These are phyloP conservation scores for Backusella mclennaniae DNA, from an alignment of 192 early-diverging fungal species.

Conservation along the genomic window DNA sequence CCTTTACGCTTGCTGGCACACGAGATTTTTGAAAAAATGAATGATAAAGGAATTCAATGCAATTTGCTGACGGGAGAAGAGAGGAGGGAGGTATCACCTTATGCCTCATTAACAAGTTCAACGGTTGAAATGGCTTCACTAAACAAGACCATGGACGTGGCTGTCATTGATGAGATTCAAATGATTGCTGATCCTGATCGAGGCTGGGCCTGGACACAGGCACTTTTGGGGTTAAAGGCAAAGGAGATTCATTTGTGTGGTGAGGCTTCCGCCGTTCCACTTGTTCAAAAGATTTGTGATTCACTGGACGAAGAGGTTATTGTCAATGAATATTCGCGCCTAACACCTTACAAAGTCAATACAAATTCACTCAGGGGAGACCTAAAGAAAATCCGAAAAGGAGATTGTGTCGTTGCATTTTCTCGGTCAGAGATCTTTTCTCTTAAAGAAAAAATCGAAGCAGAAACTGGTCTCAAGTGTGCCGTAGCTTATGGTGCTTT, in stretches of 20 bases:
- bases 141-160: slow-evolving; percentile 63
- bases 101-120: slow-evolving; percentile 58
- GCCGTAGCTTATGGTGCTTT: slow-evolving; percentile 92
- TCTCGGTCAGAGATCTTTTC: slow-evolving; percentile 77
- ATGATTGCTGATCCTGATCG: slow-evolving; percentile 84
- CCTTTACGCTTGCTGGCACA: slow-evolving; percentile 91
- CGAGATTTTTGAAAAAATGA: slow-evolving; percentile 89
- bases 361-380: slow-evolving; percentile 53
- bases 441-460: slow-evolving; percentile 77
- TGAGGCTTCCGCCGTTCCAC: slow-evolving; percentile 79
- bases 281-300: slow-evolving; percentile 74
- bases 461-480: slow-evolving; percentile 65
- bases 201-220: slow-evolving; percentile 97
- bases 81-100: slow-evolving; percentile 47
- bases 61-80: slow-evolving; percentile 94
- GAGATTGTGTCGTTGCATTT: slow-evolving; percentile 93
- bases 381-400: slow-evolving; percentile 60
- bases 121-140: slow-evolving; percentile 91
- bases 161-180: slow-evolving; percentile 97
- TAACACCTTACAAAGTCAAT: slow-evolving; percentile 65
- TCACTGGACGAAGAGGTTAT: slow-evolving; percentile 76
- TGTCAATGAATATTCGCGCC: slow-evolving; percentile 73
- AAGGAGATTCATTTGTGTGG: slow-evolving; percentile 92
- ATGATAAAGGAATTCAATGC: slow-evolving; percentile 70
- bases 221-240: slow-evolving; percentile 76